Conservation (phyloP, 2,329 filamentous ascomycete genomes). For the Lachnellula cervina region DNA sequence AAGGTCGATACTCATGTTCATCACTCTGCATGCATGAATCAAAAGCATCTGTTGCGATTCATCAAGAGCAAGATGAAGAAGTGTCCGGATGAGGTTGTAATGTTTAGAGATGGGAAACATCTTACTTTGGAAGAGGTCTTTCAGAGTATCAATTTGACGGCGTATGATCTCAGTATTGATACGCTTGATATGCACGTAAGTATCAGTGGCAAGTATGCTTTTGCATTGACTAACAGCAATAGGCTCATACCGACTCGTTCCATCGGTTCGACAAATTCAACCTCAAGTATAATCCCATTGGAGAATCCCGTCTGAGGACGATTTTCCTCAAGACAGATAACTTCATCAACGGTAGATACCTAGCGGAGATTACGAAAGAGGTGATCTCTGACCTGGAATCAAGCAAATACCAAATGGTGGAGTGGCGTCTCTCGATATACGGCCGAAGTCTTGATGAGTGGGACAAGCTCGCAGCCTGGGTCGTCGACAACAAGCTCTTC, state of each 20-base stretch:
- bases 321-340: constrained; percentile 99
- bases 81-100: constrained; percentile 85
- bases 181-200: constrained; percentile 96
- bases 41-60: constrained; percentile 95
- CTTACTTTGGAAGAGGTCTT: constrained; percentile 91
- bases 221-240: constrained; percentile 10
- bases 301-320: constrained; percentile 90
- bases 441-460: constrained; percentile 89
- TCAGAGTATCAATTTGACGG: constrained; percentile 93
- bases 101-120: constrained; percentile 87
- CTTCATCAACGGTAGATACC: constrained; percentile 89
- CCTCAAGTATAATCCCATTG: constrained; percentile 95
- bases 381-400: constrained; percentile 96
- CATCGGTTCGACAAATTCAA: constrained; percentile 99
- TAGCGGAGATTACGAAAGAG: constrained; percentile 97
- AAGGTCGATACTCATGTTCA: constrained; percentile 99
- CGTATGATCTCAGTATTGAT: constrained; percentile 96
- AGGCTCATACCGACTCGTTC: constrained; percentile 96
- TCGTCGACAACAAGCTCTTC: constrained; percentile 96
- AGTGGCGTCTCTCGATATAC: constrained; percentile 98
- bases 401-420: constrained; percentile 99
- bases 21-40: constrained; percentile 99
- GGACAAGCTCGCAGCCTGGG: constrained; percentile 97
- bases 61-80: constrained; percentile 99
- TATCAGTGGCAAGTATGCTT: constrained; percentile 18